Conservation (phyloP, 305 asterid genomes). For the Fraxinus baroniana region DNA sequence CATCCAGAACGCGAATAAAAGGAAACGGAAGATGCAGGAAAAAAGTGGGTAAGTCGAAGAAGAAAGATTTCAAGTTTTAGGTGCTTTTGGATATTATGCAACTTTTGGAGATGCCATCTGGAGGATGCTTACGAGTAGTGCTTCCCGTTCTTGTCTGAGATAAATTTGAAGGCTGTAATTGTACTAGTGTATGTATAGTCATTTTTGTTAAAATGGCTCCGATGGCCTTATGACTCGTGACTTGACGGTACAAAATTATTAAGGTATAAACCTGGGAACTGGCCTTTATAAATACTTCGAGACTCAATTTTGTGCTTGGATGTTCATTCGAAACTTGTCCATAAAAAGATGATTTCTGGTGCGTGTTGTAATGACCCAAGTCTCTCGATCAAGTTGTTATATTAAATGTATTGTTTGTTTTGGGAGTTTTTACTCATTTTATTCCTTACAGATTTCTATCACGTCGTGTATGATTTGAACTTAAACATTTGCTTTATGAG, state of each 20-base stretch:
- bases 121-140: not conserved
- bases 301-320: not conserved
- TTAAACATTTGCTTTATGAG: no score
- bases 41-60: slow-evolving; percentile 80
- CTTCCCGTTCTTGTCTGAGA: not conserved
- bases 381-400: no score
- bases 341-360: no score
- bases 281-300: not conserved
- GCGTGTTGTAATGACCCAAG: no score
- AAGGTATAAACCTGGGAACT: not conserved
- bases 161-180: not conserved
- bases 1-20: slow-evolving; percentile 72
- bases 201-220: not conserved
- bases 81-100: not conserved
- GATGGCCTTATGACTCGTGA: not conserved
- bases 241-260: not conserved
- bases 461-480: no score
- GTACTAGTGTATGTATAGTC: not conserved
- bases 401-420: no score
- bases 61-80: slow-evolving; percentile 89
- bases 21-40: slow-evolving; percentile 88
- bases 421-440: no score
- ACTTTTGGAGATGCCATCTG: not conserved
- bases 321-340: not conserved
- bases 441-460: no score